A percentile compares a stretch with the other conserved stretches of the same genome.
Conservation (phyloP, 129 eudicot species). For the Lactuca sativa region DNA sequence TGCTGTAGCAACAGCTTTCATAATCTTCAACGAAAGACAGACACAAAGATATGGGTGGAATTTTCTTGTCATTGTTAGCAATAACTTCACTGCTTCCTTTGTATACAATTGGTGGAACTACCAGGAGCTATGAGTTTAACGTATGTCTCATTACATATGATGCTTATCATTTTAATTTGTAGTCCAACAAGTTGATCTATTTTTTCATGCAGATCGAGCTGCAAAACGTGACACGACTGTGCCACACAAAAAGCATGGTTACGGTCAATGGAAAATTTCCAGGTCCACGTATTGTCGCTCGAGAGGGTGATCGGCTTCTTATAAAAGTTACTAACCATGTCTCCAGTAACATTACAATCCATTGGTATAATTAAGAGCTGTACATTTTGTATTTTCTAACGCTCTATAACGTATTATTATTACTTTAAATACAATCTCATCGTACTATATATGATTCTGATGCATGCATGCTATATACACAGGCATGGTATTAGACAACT, state of each 20-base stretch:
- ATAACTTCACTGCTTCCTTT: constrained; percentile 4
- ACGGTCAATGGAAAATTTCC: constrained; percentile 32
- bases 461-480: not conserved
- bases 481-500: constrained; percentile 63
- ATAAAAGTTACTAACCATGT: constrained; percentile 5
- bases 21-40: not conserved
- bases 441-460: not conserved
- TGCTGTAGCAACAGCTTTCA: constrained; percentile 5
- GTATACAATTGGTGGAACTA: constrained; percentile 16
- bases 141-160: not conserved
- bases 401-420: not conserved
- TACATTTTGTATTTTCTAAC: not conserved
- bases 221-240: constrained; percentile 37
- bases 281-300: constrained; percentile 27
- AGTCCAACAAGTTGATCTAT: not conserved
- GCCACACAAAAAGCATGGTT: constrained; percentile 40
- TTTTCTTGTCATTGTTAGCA: not conserved
- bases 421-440: not conserved
- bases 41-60: constrained; percentile 6
- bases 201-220: not conserved
- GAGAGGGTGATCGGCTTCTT: constrained; percentile 25
- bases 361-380: constrained; percentile 27
- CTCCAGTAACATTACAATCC: constrained; percentile 34
- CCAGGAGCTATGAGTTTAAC: constrained; percentile 33
- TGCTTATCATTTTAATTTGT: no score